A percentile compares a stretch with the other conserved stretches of the same genome.
phyloP scores from a whole-genome alignment of 306 rosid genomes.

The Neltuma alba region DNA sequence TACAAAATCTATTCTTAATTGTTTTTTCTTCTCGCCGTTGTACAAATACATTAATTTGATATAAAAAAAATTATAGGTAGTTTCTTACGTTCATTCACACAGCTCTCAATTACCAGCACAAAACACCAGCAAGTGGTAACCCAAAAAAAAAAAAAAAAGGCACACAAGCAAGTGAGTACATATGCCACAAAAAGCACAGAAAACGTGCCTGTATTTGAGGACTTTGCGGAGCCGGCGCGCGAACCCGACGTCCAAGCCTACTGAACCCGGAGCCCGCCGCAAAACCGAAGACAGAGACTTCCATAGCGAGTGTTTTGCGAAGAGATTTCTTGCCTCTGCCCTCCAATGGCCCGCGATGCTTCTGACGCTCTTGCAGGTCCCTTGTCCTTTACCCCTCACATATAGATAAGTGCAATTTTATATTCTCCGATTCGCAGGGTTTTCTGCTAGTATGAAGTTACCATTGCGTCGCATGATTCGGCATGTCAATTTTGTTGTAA shows the following conservation, averaged over 20 bases:
- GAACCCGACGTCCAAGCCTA: neutral
- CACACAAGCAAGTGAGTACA: neutral
- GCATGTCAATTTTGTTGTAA: neutral
- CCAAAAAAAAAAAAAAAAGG: no score
- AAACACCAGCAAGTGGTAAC: neutral
- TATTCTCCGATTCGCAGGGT: neutral
- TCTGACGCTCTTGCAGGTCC: constrained; percentile 88
- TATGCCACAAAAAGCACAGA: constrained; percentile 1
- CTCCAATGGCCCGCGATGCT: constrained; percentile 76
- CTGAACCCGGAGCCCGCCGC: neutral
- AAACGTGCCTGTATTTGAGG: neutral
- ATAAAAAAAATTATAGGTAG: no score
- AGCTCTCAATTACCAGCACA: neutral
- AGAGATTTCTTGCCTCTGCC: neutral
- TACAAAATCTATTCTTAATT: no score
- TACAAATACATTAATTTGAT: no score
- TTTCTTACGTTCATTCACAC: no score
- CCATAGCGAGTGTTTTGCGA: neutral
- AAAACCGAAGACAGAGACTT: neutral
- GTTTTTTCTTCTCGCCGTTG: no score
- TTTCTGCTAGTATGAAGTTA: neutral
- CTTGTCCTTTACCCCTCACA: neutral
- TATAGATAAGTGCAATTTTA: neutral
- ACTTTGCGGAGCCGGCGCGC: neutral
- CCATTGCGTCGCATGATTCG: neutral